Conservation (phyloP, 345 rosid genomes). For the Rhodamnia argentea region DNA sequence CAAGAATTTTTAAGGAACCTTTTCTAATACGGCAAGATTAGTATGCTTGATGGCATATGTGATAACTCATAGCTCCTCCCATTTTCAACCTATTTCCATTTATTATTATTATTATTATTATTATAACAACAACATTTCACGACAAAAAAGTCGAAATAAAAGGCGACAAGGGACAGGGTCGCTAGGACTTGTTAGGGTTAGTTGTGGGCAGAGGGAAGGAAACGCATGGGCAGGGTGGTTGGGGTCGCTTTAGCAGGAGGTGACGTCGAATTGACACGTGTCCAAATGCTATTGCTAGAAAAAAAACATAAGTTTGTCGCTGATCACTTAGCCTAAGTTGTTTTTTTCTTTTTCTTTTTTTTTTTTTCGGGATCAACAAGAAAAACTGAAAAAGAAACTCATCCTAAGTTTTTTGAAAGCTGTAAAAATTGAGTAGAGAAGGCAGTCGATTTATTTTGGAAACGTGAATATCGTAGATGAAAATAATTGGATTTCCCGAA, state of each 20-base stretch:
- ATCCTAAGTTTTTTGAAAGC: background rate
- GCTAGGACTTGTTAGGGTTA: background rate
- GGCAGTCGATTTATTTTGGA: background rate
- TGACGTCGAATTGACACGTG: background rate
- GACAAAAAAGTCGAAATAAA: background rate
- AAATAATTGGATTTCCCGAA: background rate
- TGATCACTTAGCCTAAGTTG: background rate
- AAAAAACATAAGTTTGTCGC: background rate
- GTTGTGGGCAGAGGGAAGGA: background rate
- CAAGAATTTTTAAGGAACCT: background rate
- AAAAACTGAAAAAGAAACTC: too few relatives aligned
- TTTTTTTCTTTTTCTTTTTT: too few relatives aligned
- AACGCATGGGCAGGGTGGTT: background rate
- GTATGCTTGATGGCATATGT: too few relatives aligned
- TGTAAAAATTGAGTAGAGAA: background rate
- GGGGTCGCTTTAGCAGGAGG: background rate
- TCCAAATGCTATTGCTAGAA: background rate
- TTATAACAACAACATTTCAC: background rate
- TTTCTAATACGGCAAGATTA: background rate
- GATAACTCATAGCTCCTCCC: too few relatives aligned
- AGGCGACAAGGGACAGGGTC: background rate
- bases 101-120: background rate
- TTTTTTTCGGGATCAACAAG: too few relatives aligned
- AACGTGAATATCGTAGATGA: background rate
- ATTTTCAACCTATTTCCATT: background rate